Base-by-base conservation (phyloP, 345 rosid genomes). In the Aquilaria malaccensis region DNA sequence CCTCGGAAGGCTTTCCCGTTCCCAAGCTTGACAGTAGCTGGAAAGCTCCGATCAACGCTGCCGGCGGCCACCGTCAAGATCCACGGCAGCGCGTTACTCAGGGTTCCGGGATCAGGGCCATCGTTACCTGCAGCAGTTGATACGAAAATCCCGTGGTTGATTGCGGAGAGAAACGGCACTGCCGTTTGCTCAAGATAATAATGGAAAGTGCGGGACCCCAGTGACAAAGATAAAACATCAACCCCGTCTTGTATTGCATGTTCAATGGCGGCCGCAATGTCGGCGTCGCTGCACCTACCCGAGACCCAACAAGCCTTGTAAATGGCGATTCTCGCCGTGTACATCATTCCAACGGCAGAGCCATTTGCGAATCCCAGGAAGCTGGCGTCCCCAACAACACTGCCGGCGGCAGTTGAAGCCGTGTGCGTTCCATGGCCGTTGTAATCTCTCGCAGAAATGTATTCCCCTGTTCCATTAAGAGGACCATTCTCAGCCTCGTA, bases 371-470 rank as follows among this genome's bases (percentile, higher is more conserved):
- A 58, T 7, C 94, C 88, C 47, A 66, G 79, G 66, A 81, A 62
- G 68, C 59, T 77, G 9, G 88, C 96, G 12, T 63, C 45, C 2
- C 33, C 58, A 2, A 79, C 91, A 5, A 79, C 45, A 64, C 56
- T 70, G 4, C 97, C 96, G 0, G 75, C 94, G 6, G 91, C 96
- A 0, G 96, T 88, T 45, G 97, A 81, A 33, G 97, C 86, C 3
- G 96, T 88, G 74, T 91, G 96, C 4, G 96, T 86, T 33, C 96
- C 97, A 29, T 88, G 97, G 56, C 96, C 96, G 63, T 76, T 77
- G 46, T 74, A n/a, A 56, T 91, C 96, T 30, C 94, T 72, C 13
- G 96, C 70, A 22, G 96, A 91, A 55, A 64, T 65, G 32, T 4
- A 0, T 55, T 91, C 90, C 0, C 53, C 64, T 3, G 86, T 81